Base-by-base conservation (phyloP, 140 eudicot species). In the Flaveria floridana region DNA sequence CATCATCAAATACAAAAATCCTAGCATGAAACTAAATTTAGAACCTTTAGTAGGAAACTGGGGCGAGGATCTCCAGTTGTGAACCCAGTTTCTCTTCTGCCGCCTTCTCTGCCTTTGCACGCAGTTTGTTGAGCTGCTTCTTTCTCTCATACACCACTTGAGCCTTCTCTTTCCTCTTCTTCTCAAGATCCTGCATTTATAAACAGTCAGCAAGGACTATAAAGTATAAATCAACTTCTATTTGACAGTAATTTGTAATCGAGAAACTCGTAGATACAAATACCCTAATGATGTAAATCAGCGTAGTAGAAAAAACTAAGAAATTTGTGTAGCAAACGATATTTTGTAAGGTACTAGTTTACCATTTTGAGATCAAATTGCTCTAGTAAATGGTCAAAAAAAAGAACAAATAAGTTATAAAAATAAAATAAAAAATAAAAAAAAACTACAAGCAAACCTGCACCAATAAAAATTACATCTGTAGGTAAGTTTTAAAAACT, bases 61-160 rank as follows among this genome's bases (percentile, higher is more conserved):
- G 80, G 2, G 96, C 89, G 73, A 89, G 86, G 21, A 91, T 74
- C 30, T 83, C 89, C 61, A 91, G 79, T 63, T 92, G 95, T 39
- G 89, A 1, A 50, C 96, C 96, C 42, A 92, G 88, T 76, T 92
- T 92, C 70, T 92, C 96, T 55, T 87, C 95, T 2, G 91, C 97
- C 3, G 74, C 84, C 84, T 89, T 89, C 76, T 82, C 96, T 8
- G 97, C 97, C 83, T 89, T 87, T 5, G 86, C 84, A 11, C 83
- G 85, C 68, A 89, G 44, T 41, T 82, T 92, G 59, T 75, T 84
- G 59, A 92, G 83, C 76, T 89, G 90, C 84, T 89, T 92, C 95
- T 86, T 92, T 87, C 86, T 92, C 84, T 92, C 95, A 26, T 92
- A 92, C 47, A 82, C 89, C 5, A 65, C 92, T 80, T 89, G 91